Base-by-base conservation (phyloP, 371 early-diverging fungal species). In the Cokeromyces recurvatus region DNA sequence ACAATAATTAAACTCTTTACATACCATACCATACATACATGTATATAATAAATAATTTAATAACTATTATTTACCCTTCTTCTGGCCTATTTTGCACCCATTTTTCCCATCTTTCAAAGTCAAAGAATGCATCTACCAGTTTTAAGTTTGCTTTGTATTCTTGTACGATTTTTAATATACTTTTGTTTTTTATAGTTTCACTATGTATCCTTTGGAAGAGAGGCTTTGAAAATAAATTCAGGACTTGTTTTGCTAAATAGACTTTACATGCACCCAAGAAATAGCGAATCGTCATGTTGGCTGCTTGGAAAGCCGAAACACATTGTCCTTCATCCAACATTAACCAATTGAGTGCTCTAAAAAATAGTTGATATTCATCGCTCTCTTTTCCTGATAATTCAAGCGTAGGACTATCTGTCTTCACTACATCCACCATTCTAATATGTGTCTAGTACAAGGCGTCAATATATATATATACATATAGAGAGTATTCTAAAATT, bases 221-320 rank as follows among this genome's bases (percentile, higher is more conserved):
- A 2, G 27, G 1, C n/a, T 39, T 32, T 16, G 51, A 21, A 3
- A 51, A 22, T n/a, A 43, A 22, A 12, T 45, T 32, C 12, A 40
- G 21, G 16, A 55, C 23, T 4, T 21, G 24, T 15, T 45, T n/a
- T 2, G 35, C 46, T 16, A 49, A 6, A 27, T 55, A 43, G 2
- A 55, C 23, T 21, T 39, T 43, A 24, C 48, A 43, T 4, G 27
- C 15, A 2, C 43, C 32, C 4, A 55, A 17, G 16, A 55, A 21
- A 22, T 45, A 36, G 3, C 44, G 45, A 2, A 55, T 45, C 2
- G 22, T 39, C 32, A 32, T 16, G 29, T 55, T 55, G 16, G 41
- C 37, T 12, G 55, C 40, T 11, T 35, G n/a, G 14, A 55, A 34
- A 2, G 45, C 39, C 17, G 38, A 11, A 4, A 40, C 14, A 21